Evolutionary conservation across 371 early-diverging fungal genomes (phyloP), one percentile per base, ranked within the genome.

Genomic region (Sporodiniella umbellata): DNA sequence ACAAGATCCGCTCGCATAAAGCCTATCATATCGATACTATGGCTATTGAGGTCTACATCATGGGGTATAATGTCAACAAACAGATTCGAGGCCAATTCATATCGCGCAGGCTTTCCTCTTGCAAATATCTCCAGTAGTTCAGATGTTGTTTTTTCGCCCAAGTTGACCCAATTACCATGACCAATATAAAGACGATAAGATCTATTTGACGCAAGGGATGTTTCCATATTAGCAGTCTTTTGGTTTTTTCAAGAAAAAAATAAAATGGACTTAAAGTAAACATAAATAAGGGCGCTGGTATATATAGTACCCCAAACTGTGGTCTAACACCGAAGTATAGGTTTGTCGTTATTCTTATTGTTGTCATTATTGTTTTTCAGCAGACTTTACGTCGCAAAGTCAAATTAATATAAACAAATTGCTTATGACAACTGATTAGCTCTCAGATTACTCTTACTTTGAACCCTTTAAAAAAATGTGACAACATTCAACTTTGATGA

Each of bases 41-140:
- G 66, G 37, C 66, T 70, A 24, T 70, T 74, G 28, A 70, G 70
- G 33, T 74, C 75, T 0, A 74, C 75, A 35, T 74, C 75, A 37
- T 74, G 49, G 0, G 75, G 75, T 15, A 74, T 51, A 21, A 74
- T 74, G 50, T 70, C 71, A 50, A 74, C 49, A 26, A 26, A 51
- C 6, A 74, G 48, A 4, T 64, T 66, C 1, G 64, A 52, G 12
- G 64, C 48, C 6, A 74, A 33, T 28, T 58, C 58, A 57, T 68
- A 70, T 2, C 75, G 68, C n/a, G 64, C 54, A 1, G 68, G 61
- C 2, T 48, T 51, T 1, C 75, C 75, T 4, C 54, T 57, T 43
- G 53, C 45, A 42, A 61, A 74, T 8, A 74, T 68, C 1, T 43
- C 37, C 17, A 56, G 22, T 21, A 74, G 49, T 22, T 74, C 75